Conservation (phyloP, 2,329 filamentous ascomycete genomes). For the Aplosporella prunicola region DNA sequence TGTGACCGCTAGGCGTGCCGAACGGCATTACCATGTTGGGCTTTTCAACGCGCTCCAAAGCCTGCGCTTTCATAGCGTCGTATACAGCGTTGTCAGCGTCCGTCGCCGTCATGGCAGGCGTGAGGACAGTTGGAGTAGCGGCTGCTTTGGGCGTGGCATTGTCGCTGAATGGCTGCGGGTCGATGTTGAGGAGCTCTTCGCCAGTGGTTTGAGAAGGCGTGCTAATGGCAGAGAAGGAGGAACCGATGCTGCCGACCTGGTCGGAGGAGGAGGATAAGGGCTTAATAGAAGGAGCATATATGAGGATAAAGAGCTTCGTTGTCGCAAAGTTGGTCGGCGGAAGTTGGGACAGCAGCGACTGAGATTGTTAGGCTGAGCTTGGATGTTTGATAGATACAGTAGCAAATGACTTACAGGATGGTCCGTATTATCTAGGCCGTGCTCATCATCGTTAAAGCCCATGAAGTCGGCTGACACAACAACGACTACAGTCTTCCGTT, state of each 20-base stretch:
- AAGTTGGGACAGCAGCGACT: constrained; percentile 74
- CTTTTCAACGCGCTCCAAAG: constrained; percentile 68
- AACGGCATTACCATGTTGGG: constrained; percentile 84
- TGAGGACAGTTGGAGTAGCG: too few species aligned
- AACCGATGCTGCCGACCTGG: constrained; percentile 52
- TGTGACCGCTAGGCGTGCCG: constrained; percentile 69
- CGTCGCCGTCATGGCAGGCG: constrained; percentile 10
- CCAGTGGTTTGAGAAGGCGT: constrained; percentile 56
- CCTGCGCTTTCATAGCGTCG: constrained; percentile 72
- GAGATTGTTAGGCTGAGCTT: constrained; percentile 17
- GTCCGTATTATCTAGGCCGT: constrained; percentile 6
- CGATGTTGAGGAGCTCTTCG: constrained; percentile 44
- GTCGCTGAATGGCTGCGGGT: constrained; percentile 35
- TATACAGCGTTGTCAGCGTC: constrained; percentile 48
- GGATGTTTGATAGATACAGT: neutral
- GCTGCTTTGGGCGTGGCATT: constrained; percentile 28
- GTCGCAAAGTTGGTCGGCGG: constrained; percentile 65
- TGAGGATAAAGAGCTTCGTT: constrained; percentile 75
- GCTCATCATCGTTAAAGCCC: constrained; percentile 5
- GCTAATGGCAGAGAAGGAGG: constrained; percentile 81
- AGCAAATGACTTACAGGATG: constrained; percentile 50
- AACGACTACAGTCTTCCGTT: constrained; percentile 68
- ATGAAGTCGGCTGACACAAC: constrained; percentile 71
- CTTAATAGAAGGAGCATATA: constrained; percentile 68
- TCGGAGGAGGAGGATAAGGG: constrained; percentile 37